phyloP scores from a whole-genome alignment of 1,139 yeast genomes.

The Candida pseudoviswanathii region DNA sequence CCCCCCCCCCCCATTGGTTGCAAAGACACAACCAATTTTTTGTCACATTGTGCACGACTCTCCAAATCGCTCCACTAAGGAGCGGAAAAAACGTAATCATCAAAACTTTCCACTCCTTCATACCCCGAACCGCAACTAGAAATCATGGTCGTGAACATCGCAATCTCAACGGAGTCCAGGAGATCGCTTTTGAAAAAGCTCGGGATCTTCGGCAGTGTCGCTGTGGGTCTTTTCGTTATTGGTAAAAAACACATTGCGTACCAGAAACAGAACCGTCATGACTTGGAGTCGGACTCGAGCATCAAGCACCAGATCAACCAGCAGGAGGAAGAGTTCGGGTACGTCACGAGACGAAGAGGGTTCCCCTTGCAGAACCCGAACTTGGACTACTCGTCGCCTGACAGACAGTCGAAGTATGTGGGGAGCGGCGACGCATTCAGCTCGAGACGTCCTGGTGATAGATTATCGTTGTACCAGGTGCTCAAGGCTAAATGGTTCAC shows the following conservation, averaged over 20 bases:
- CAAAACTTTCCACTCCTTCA: neutral
- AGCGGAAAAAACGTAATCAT: neutral
- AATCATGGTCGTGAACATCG: neutral
- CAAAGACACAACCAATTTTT: neutral
- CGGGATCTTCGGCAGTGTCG: conserved; percentile 34
- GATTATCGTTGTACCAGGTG: conserved; percentile 37
- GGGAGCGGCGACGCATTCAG: conserved; percentile 66
- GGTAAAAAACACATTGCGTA: conserved; percentile 43
- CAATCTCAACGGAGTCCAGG: conserved; percentile 33
- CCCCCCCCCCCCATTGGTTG: no score
- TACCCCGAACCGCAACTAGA: neutral
- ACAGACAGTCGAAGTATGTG: conserved; percentile 61
- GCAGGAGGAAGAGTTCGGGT: conserved; percentile 33
- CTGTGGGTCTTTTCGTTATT: conserved; percentile 33
- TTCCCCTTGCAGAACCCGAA: conserved; percentile 34
- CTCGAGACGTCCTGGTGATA: conserved; percentile 52
- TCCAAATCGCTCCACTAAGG: neutral
- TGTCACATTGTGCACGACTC: neutral
- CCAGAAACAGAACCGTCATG: conserved; percentile 40
- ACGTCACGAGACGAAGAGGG: conserved; percentile 37
- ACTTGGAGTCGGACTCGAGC: conserved; percentile 43
- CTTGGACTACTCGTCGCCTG: conserved; percentile 20
- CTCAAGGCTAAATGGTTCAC: conserved; percentile 25
- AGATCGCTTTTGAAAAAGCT: conserved; percentile 38
- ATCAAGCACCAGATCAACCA: conserved; percentile 18